These are phyloP conservation scores for Zymoseptoria tritici DNA, from an alignment of 2,329 filamentous ascomycete genomes.

Conservation along the genomic window DNA sequence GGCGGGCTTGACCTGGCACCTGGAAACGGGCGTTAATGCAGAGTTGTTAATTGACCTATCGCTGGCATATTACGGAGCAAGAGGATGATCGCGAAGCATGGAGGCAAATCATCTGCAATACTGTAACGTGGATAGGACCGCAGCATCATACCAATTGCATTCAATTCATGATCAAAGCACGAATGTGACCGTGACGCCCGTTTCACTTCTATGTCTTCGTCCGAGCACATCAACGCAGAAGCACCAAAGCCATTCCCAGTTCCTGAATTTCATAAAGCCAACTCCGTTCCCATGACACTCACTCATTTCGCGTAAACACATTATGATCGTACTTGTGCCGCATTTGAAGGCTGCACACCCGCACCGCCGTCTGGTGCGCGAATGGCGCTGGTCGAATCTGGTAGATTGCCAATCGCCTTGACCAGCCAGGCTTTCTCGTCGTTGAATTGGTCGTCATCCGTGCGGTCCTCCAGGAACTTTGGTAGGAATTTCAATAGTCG, in stretches of 20 bases:
- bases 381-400: constrained; percentile 25
- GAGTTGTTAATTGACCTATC: too few species aligned
- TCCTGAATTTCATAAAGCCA: background rate
- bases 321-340: background rate
- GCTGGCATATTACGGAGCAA: too few species aligned
- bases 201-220: too few species aligned
- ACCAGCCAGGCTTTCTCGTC: constrained; percentile 97
- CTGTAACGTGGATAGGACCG: too few species aligned
- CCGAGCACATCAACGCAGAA: background rate
- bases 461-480: constrained; percentile 87
- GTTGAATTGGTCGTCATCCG: constrained; percentile 96
- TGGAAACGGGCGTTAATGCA: too few species aligned
- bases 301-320: background rate
- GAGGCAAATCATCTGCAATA: too few species aligned
- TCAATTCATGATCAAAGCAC: background rate
- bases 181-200: background rate
- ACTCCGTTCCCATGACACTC: background rate
- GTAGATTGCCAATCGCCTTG: constrained; percentile 63
- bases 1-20: background rate
- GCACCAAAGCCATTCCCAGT: background rate
- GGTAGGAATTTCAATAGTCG: constrained; percentile 82
- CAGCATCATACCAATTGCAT: background rate
- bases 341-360: background rate
- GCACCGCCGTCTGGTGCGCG: constrained; percentile 1
- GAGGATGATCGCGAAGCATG: too few species aligned